These are phyloP conservation scores for Truncatella angustata DNA, from an alignment of 2,329 filamentous ascomycete species.

Conservation along the genomic window DNA sequence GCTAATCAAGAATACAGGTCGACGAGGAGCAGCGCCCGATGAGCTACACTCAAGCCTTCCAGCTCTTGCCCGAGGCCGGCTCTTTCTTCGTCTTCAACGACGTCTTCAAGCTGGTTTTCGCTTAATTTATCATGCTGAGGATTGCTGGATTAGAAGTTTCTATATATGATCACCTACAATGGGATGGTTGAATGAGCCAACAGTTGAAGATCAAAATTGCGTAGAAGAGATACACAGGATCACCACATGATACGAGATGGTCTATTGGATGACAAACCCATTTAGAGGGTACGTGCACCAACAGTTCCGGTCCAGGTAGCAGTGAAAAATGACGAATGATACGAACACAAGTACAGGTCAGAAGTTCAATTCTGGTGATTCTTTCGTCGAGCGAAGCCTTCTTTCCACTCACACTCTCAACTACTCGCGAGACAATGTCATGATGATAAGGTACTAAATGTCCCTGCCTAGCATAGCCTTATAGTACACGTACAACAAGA, in stretches of 20 bases:
- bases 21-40: slow-evolving; percentile 84
- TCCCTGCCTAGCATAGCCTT: slow-evolving; percentile 6
- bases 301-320: not conserved
- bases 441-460: too few relatives aligned
- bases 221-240: not conserved
- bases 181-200: not conserved
- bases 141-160: not conserved
- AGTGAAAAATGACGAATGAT: slow-evolving; percentile 1
- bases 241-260: not conserved
- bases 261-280: not conserved
- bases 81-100: slow-evolving; percentile 92
- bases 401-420: too few relatives aligned
- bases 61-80: slow-evolving; percentile 69
- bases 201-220: not conserved
- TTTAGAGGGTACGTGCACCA: not conserved
- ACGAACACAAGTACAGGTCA: not conserved
- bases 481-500: slow-evolving; percentile 3
- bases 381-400: too few relatives aligned
- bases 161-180: not conserved
- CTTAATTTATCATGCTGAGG: slow-evolving; percentile 31
- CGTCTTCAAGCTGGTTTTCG: slow-evolving; percentile 86
- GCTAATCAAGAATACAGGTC: slow-evolving; percentile 52
- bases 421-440: too few relatives aligned
- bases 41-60: slow-evolving; percentile 89
- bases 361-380: too few relatives aligned